Conservation (phyloP, 2,329 filamentous ascomycete species). For the Botrytis deweyae region DNA sequence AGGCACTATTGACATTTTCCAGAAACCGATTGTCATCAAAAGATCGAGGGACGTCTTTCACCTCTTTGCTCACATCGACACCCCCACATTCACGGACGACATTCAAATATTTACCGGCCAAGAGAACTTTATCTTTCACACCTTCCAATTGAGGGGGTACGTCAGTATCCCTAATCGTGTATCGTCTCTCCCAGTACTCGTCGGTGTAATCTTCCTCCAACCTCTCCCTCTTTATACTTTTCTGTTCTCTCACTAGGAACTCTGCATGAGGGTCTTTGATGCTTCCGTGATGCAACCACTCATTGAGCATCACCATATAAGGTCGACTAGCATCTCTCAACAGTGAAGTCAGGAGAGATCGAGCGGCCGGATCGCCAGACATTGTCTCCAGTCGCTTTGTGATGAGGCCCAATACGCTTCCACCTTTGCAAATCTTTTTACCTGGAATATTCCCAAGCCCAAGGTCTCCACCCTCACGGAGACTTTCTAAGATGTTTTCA, state of each 20-base stretch:
- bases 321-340: slow-evolving; percentile 86
- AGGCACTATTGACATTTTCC: slow-evolving; percentile 93
- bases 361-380: slow-evolving; percentile 89
- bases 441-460: slow-evolving; percentile 74
- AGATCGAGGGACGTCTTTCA: slow-evolving; percentile 82
- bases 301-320: slow-evolving; percentile 98
- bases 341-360: slow-evolving; percentile 75
- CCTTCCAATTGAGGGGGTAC: slow-evolving; percentile 88
- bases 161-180: slow-evolving; percentile 88
- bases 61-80: slow-evolving; percentile 86
- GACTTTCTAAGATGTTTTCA: slow-evolving; percentile 87
- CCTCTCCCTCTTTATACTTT: slow-evolving; percentile 86
- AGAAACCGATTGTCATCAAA: slow-evolving; percentile 91
- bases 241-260: slow-evolving; percentile 93
- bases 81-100: slow-evolving; percentile 96
- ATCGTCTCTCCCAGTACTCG: slow-evolving; percentile 98
- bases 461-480: slow-evolving; percentile 83
- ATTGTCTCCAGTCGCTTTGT: slow-evolving; percentile 83
- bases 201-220: slow-evolving; percentile 97
- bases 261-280: slow-evolving; percentile 94
- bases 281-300: slow-evolving; percentile 94
- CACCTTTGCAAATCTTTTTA: slow-evolving; percentile 96
- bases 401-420: slow-evolving; percentile 84
- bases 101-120: slow-evolving; percentile 97
- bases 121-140: slow-evolving; percentile 89